Evolutionary conservation across 805 yeast genomes (phyloP).

Genomic region (Blastobotrys robertii): DNA sequence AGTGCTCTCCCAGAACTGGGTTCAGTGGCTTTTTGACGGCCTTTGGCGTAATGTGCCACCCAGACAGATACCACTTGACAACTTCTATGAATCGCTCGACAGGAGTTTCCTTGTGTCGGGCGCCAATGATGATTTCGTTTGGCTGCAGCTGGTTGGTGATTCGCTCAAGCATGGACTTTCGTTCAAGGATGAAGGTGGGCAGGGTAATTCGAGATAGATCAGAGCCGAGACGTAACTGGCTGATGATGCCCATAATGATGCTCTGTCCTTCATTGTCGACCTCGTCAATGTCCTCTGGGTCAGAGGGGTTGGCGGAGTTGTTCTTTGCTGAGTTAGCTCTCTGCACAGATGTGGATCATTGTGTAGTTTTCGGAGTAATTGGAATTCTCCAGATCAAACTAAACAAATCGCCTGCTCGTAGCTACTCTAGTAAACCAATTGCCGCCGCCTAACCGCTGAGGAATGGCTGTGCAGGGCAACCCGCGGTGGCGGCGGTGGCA

Average conservation of each 20-base stretch:
- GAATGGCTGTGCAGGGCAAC: too few species aligned
- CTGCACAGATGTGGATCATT: too few species aligned
- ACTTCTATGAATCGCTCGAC: conserved; percentile 62
- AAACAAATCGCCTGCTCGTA: too few species aligned
- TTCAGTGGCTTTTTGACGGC: conserved; percentile 96
- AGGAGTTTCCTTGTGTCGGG: conserved; percentile 50
- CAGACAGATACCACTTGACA: conserved; percentile 82
- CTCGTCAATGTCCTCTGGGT: conserved; percentile 62
- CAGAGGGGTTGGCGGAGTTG: conserved; percentile 2
- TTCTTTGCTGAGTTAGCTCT: neutral
- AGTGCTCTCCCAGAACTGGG: conserved; percentile 88
- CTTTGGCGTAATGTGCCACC: conserved; percentile 98
- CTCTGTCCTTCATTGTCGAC: conserved; percentile 85
- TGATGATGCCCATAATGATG: conserved; percentile 74
- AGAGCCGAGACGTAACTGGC: conserved; percentile 87
- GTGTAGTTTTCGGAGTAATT: too few species aligned
- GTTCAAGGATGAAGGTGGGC: conserved; percentile 90
- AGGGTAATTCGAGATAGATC: conserved; percentile 85
- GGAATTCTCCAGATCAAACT: too few species aligned
- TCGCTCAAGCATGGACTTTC: conserved; percentile 93
- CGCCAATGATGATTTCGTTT: conserved; percentile 65
- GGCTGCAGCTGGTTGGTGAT: conserved; percentile 76
- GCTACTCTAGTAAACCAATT: too few species aligned
- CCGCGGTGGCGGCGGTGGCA: too few species aligned
- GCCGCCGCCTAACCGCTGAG: too few species aligned